Percentiles rank a stretch among this genome's conserved stretches.
These are phyloP conservation scores for Cyberlindnera americana DNA, from an alignment of 805 yeast genomes.

Conservation along the genomic window DNA sequence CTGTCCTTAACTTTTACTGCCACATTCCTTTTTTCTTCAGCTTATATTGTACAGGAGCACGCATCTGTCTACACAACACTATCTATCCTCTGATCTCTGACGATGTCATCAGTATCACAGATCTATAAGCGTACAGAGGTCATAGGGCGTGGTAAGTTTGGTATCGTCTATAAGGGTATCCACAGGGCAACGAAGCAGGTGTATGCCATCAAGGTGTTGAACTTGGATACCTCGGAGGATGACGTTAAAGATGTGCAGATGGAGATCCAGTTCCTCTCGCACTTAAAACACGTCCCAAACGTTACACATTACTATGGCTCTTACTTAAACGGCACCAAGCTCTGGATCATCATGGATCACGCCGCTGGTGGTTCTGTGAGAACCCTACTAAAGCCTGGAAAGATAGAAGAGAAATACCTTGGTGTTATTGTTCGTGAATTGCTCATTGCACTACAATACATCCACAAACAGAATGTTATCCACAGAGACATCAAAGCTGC, in stretches of 20 bases:
- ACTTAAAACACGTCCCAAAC: conserved; percentile 81
- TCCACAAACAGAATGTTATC: conserved; percentile 86
- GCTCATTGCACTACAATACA: conserved; percentile 68
- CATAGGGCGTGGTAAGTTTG: conserved; percentile 95
- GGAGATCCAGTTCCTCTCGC: conserved; percentile 83
- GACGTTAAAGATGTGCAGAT: conserved; percentile 94
- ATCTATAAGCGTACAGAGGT: conserved; percentile 80
- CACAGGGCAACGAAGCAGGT: conserved; percentile 66
- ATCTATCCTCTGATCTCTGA: no score
- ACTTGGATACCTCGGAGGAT: conserved; percentile 88
- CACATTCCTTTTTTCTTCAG: no score
- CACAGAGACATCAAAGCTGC: conserved; percentile 98
- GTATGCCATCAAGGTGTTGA: conserved; percentile 90
- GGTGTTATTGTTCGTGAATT: conserved; percentile 85
- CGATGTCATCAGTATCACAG: conserved; percentile 29
- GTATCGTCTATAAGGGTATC: conserved; percentile 89
- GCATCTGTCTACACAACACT: not conserved
- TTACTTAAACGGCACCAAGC: conserved; percentile 77
- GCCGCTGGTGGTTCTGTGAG: conserved; percentile 89
- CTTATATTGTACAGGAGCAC: no score
- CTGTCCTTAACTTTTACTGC: no score
- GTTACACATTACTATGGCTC: conserved; percentile 92
- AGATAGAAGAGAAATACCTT: conserved; percentile 77
- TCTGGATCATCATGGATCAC: conserved; percentile 97
- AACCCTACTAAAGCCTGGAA: conserved; percentile 81